Evolutionary conservation across 495 filamentous ascomycete species (phyloP).

Genomic region (Aspergillus campestris): DNA sequence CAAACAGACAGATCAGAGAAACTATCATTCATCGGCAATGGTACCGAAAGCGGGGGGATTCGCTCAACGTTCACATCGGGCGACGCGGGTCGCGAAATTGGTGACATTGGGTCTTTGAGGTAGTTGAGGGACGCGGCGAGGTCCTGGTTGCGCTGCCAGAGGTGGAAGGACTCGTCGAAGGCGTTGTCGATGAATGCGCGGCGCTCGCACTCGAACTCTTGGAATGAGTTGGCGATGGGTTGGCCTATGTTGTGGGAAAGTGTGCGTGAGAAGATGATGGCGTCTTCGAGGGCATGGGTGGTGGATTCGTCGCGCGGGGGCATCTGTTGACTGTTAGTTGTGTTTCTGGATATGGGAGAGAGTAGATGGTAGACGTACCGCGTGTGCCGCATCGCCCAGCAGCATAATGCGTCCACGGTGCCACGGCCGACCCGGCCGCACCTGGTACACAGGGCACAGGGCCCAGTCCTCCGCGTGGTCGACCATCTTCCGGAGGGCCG

Average conservation of each 20-base stretch:
- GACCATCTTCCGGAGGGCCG: constrained; percentile 31
- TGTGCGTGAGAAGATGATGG: constrained; percentile 33
- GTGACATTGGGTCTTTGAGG: constrained; percentile 6
- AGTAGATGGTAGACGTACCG: no score
- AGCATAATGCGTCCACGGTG: constrained; percentile 30
- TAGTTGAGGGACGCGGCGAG: constrained; percentile 24
- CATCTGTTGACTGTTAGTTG: constrained; percentile 23
- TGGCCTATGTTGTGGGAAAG: constrained; percentile 11
- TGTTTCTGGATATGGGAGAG: no score
- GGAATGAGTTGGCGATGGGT: constrained; percentile 26
- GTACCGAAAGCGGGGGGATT: background rate
- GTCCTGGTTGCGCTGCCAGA: constrained; percentile 35
- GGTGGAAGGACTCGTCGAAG: constrained; percentile 33
- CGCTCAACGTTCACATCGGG: background rate
- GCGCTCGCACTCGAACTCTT: constrained; percentile 33
- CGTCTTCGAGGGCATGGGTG: constrained; percentile 44
- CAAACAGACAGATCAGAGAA: constrained; percentile 14
- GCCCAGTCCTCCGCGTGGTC: constrained; percentile 37
- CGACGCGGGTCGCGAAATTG: background rate
- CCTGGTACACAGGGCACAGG: constrained; percentile 42
- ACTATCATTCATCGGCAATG: constrained; percentile 8
- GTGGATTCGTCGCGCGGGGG: constrained; percentile 44
- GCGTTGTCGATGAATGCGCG: constrained; percentile 29
- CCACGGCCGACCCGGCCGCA: constrained; percentile 37
- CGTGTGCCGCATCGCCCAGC: constrained; percentile 36